These are phyloP conservation scores for Thuja plicata DNA, from an alignment of 83 land plant species.

Conservation along the genomic window DNA sequence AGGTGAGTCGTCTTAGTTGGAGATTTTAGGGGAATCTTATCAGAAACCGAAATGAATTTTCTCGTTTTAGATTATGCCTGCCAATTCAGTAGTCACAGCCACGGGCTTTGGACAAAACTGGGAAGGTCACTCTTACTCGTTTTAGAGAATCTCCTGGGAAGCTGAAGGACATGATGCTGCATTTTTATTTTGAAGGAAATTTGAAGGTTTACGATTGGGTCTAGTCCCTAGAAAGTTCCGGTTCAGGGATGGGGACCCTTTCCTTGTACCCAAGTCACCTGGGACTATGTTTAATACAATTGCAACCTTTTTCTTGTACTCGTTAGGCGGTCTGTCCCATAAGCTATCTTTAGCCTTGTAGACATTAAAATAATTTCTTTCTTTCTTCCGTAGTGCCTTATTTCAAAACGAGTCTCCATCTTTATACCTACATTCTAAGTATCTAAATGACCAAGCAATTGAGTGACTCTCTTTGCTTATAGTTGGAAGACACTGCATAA, in stretches of 20 bases:
- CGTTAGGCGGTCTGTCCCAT: too few relatives aligned
- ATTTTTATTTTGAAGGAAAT: not conserved
- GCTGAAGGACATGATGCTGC: not conserved
- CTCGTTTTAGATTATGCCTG: not conserved
- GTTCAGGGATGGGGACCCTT: not conserved
- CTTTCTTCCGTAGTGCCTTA: not conserved
- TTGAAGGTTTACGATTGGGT: not conserved
- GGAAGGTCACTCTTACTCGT: not conserved
- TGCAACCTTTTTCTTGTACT: not conserved
- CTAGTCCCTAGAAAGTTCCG: not conserved
- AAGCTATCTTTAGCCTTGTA: too few relatives aligned
- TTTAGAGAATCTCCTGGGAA: not conserved
- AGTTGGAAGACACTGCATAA: not conserved
- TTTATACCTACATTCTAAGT: not conserved
- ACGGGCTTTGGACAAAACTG: not conserved
- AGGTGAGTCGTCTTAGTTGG: not conserved
- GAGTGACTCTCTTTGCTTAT: not conserved
- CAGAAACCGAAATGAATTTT: not conserved
- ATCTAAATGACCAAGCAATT: not conserved
- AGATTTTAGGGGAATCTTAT: not conserved
- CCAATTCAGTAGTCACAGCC: not conserved
- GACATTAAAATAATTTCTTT: too few relatives aligned
- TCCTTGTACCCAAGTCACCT: not conserved
- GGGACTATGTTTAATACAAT: not conserved
- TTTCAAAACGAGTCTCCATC: not conserved